Conservation (phyloP, 2,329 filamentous ascomycete species). For the Orbilia javanica region DNA sequence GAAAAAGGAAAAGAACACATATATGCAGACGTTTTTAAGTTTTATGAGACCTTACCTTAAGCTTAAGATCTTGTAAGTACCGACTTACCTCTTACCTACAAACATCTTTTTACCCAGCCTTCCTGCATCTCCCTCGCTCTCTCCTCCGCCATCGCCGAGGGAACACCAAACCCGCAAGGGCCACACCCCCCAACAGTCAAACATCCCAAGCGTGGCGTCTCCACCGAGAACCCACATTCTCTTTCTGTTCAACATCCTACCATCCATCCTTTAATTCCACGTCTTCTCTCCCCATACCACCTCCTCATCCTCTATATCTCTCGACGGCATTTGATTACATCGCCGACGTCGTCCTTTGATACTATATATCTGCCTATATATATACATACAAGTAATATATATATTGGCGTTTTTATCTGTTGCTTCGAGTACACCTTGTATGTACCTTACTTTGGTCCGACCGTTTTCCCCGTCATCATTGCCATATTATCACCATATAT, state of each 20-base stretch:
- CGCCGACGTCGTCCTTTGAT: neutral
- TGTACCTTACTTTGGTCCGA: neutral
- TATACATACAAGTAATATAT: no score
- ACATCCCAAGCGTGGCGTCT: constrained; percentile 21
- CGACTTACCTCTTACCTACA: no score
- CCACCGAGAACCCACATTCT: constrained; percentile 25
- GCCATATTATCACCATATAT: neutral
- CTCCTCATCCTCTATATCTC: neutral
- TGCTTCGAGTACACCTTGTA: neutral
- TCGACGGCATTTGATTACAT: neutral
- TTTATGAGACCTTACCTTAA: no score
- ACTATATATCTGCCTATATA: no score
- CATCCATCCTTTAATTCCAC: neutral
- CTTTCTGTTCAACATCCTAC: neutral
- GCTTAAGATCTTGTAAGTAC: neutral
- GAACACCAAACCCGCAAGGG: constrained; percentile 2
- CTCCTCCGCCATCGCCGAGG: constrained; percentile 45
- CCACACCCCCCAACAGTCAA: neutral
- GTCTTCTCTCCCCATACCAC: neutral
- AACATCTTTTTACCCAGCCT: neutral
- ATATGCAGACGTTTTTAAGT: no score
- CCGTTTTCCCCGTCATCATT: neutral
- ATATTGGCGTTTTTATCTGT: neutral
- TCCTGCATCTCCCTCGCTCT: neutral
- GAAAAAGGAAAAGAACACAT: no score